phyloP scores from a whole-genome alignment of 495 filamentous ascomycete species.

The Neurospora hispaniola region DNA sequence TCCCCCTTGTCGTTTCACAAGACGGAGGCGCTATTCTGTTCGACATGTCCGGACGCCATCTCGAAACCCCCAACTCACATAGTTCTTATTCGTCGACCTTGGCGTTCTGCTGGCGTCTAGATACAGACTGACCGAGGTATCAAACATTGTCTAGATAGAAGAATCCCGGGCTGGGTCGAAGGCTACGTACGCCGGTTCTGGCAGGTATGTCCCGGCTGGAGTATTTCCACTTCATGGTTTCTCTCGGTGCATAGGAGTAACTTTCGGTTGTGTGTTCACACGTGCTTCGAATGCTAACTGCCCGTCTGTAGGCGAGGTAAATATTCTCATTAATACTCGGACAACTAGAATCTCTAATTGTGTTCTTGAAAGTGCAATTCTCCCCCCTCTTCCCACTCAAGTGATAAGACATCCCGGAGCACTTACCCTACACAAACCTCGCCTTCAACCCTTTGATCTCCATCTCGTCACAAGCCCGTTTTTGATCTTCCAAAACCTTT shows the following conservation, averaged over 20 bases:
- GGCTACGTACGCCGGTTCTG: conserved; percentile 96
- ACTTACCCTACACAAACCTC: neutral
- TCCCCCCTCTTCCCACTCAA: neutral
- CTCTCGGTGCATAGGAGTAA: neutral
- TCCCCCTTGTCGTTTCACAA: neutral
- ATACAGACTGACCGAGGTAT: conserved; percentile 10
- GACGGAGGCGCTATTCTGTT: neutral
- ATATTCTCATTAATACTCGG: neutral
- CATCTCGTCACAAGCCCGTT: neutral
- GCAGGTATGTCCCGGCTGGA: conserved; percentile 52
- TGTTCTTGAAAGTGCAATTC: neutral
- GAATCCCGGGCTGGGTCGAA: conserved; percentile 82
- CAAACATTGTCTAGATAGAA: conserved; percentile 46
- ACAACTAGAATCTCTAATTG: neutral
- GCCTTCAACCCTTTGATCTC: neutral
- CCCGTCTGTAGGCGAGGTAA: neutral
- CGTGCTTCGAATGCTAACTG: neutral
- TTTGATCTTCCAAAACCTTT: neutral
- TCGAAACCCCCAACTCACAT: neutral
- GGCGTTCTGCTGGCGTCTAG: neutral
- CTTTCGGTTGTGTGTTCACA: neutral
- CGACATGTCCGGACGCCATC: neutral
- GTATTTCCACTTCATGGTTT: neutral
- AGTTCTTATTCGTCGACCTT: neutral
- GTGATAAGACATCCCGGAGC: neutral